These are phyloP conservation scores for Spiromastix sp. DNA, from an alignment of 2,329 filamentous ascomycete genomes.

Conservation along the genomic window DNA sequence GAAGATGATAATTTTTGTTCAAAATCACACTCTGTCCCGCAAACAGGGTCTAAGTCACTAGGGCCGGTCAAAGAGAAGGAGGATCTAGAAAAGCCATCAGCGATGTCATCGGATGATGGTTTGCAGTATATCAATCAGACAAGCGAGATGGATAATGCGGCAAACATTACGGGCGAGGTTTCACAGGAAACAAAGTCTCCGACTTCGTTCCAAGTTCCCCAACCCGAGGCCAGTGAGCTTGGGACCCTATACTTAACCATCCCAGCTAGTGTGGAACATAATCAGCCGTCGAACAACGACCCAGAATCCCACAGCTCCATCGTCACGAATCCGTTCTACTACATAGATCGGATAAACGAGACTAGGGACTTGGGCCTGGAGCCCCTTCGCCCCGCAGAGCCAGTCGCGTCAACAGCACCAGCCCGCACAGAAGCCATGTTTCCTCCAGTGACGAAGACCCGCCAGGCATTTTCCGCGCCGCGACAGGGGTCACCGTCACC, in stretches of 20 bases:
- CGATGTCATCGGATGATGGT: conserved; percentile 5
- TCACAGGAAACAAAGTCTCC: background rate
- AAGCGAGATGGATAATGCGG: too few species aligned
- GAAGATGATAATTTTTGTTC: too few species aligned
- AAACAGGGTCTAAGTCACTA: background rate
- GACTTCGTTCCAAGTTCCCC: background rate
- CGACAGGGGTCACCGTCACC: conserved; percentile 2
- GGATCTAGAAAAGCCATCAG: background rate
- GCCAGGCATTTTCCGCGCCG: conserved; percentile 5
- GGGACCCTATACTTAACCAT: conserved; percentile 2
- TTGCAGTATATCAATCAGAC: conserved; percentile 7
- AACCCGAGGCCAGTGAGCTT: background rate
- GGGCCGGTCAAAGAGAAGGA: background rate
- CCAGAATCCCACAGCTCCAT: conserved; percentile 11
- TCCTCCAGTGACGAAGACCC: background rate
- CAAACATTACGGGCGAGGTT: background rate
- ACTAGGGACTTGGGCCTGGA: conserved; percentile 10
- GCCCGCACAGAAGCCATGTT: conserved; percentile 3
- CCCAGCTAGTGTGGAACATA: conserved; percentile 5
- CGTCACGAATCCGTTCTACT: conserved; percentile 24
- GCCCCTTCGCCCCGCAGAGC: conserved; percentile 4
- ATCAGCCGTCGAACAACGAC: conserved; percentile 1
- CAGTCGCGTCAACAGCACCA: conserved; percentile 10
- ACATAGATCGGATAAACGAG: conserved; percentile 19
- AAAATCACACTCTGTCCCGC: too few species aligned